phyloP scores from a whole-genome alignment of 176 grass and related monocot genomes.

The Eragrostis curvula region DNA sequence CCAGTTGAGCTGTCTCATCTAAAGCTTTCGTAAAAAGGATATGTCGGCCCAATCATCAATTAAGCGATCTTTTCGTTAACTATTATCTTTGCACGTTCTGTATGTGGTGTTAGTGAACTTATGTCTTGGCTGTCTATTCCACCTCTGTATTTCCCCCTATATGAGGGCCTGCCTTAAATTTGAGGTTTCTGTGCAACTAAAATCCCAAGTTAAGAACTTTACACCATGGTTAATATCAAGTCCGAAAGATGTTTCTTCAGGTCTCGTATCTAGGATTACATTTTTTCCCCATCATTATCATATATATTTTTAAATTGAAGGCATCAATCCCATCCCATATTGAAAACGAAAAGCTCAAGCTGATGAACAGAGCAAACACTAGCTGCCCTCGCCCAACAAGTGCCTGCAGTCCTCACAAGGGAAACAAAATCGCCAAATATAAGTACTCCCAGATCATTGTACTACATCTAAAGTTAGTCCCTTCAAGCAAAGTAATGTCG shows the following conservation, averaged over 20 bases:
- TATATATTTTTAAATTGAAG: not conserved
- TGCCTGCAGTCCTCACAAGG: not conserved
- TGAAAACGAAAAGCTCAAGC: not conserved
- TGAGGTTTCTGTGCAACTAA: slow-evolving; percentile 8
- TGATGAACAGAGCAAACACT: not conserved
- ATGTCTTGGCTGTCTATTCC: slow-evolving; percentile 3
- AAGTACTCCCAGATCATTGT: not conserved
- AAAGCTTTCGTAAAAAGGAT: slow-evolving; percentile 26
- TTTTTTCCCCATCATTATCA: slow-evolving; percentile 1
- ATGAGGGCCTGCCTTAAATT: slow-evolving; percentile 12
- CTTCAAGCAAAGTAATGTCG: no score
- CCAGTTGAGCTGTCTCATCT: slow-evolving; percentile 9
- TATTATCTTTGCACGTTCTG: slow-evolving; percentile 9
- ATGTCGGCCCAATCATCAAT: not conserved
- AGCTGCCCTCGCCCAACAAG: not conserved
- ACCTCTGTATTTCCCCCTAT: not conserved
- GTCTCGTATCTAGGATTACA: not conserved
- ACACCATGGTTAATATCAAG: not conserved
- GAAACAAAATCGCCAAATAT: not conserved
- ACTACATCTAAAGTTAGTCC: not conserved
- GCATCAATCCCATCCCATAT: not conserved
- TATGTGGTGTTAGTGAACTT: slow-evolving; percentile 17
- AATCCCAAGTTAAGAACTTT: not conserved
- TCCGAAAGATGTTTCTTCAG: slow-evolving; percentile 2
- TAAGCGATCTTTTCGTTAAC: not conserved